These are phyloP conservation scores for Nemania serpens DNA, from an alignment of 2,329 filamentous ascomycete species.

Conservation along the genomic window DNA sequence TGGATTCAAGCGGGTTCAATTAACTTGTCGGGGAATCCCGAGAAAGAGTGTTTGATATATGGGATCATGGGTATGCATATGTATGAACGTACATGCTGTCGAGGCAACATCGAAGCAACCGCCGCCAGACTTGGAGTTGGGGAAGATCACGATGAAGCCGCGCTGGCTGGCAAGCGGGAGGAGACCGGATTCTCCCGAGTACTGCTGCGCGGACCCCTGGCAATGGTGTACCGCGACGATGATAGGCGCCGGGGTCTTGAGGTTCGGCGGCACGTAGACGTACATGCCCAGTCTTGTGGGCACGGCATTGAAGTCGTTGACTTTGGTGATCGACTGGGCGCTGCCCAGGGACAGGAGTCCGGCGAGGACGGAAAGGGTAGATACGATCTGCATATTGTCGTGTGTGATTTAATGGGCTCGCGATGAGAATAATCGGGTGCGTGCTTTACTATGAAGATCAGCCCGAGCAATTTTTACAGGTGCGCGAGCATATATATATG, in stretches of 20 bases:
- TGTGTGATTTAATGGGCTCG: conserved; percentile 1
- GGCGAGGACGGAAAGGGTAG: conserved; percentile 31
- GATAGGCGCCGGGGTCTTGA: conserved; percentile 46
- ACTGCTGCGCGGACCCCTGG: conserved; percentile 56
- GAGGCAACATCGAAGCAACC: conserved; percentile 66
- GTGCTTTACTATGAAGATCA: background rate
- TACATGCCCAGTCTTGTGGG: conserved; percentile 44
- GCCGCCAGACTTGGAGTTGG: conserved; percentile 47
- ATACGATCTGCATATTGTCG: conserved; percentile 25
- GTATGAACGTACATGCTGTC: conserved; percentile 41
- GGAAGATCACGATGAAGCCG: conserved; percentile 60
- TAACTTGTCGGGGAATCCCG: background rate
- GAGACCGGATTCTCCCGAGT: conserved; percentile 57
- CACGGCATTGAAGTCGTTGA: conserved; percentile 41
- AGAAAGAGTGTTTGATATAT: background rate
- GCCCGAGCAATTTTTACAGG: background rate
- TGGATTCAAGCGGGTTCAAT: background rate
- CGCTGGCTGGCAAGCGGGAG: conserved; percentile 56
- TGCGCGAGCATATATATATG: conserved; percentile 13
- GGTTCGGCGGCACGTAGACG: conserved; percentile 40
- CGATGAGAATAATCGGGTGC: background rate
- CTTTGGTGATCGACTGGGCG: conserved; percentile 37
- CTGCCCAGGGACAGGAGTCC: conserved; percentile 37
- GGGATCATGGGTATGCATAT: background rate
- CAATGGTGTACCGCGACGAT: conserved; percentile 63